A percentile compares a stretch with the other conserved stretches of the same genome.
phyloP scores from a whole-genome alignment of 805 yeast genomes.

The Hanseniaspora taiwanica region DNA sequence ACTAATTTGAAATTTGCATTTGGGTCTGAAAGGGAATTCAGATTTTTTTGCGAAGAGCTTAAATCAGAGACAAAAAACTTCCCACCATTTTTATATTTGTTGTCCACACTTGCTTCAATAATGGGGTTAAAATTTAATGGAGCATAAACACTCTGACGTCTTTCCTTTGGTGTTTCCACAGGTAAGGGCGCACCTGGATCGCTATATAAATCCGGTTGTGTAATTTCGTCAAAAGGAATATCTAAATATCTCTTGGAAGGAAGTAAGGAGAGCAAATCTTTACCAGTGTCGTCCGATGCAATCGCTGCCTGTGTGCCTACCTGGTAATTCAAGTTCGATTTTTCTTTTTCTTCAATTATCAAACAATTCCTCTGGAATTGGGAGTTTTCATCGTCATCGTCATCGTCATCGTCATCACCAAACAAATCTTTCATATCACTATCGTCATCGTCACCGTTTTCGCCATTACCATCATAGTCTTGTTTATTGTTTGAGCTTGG shows the following conservation, averaged over 20 bases:
- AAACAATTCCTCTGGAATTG: too few relatives aligned
- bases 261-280: slow-evolving; percentile 2
- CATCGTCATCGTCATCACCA: slow-evolving; percentile 25
- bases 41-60: neutral
- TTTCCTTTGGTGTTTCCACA: slow-evolving; percentile 32
- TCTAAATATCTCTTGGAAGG: slow-evolving; percentile 27
- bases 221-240: slow-evolving; percentile 48
- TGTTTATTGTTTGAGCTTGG: neutral
- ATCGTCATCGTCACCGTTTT: slow-evolving; percentile 8
- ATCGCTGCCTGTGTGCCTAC: too few relatives aligned
- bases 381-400: slow-evolving; percentile 20
- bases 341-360: too few relatives aligned
- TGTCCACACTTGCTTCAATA: slow-evolving; percentile 62
- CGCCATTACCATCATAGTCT: slow-evolving; percentile 18
- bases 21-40: too few relatives aligned
- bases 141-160: slow-evolving; percentile 56
- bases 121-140: slow-evolving; percentile 74
- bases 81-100: slow-evolving; percentile 83
- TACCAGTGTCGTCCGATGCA: slow-evolving; percentile 21
- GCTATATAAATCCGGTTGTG: slow-evolving; percentile 37
- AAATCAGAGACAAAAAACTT: slow-evolving; percentile 49
- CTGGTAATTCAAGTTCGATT: too few relatives aligned
- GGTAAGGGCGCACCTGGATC: slow-evolving; percentile 86
- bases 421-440: slow-evolving; percentile 18
- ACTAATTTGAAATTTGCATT: too few relatives aligned